phyloP scores from a whole-genome alignment of 2,329 filamentous ascomycete genomes.

The Phialophora expanda region DNA sequence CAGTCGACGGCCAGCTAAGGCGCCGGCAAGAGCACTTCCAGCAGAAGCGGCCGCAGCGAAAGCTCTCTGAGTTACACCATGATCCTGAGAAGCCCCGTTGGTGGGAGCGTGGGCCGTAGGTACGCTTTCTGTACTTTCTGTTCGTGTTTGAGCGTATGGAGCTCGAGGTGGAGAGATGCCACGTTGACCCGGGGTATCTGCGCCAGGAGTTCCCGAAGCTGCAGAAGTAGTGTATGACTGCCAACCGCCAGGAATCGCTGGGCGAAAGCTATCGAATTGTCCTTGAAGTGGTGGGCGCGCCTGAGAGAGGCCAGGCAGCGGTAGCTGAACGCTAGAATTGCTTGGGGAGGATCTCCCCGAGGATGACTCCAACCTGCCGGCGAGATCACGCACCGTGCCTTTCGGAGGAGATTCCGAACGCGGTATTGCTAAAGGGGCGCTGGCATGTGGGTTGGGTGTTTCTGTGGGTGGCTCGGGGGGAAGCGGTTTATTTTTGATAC shows the following conservation, averaged over 20 bases:
- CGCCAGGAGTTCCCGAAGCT: constrained; percentile 19
- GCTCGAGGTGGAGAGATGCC: constrained; percentile 12
- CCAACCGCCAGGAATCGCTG: constrained; percentile 60
- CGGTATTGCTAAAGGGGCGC: constrained; percentile 33
- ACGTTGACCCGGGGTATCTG: constrained; percentile 15
- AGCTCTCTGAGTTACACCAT: constrained; percentile 37
- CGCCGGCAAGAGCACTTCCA: constrained; percentile 55
- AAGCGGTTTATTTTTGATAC: constrained; percentile 18
- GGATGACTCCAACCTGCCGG: constrained; percentile 55
- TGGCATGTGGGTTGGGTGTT: constrained; percentile 28
- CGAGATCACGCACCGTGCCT: constrained; percentile 58
- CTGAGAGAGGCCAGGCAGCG: constrained; percentile 14
- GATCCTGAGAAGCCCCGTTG: constrained; percentile 12
- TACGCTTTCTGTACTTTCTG: constrained; percentile 36
- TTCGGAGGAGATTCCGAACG: constrained; percentile 55
- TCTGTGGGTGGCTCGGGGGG: constrained; percentile 45
- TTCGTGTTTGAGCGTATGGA: constrained; percentile 13
- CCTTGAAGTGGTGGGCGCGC: constrained; percentile 32
- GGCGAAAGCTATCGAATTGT: constrained; percentile 54
- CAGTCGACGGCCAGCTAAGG: constrained; percentile 47
- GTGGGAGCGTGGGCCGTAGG: constrained; percentile 35
- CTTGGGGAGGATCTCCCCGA: constrained; percentile 37
- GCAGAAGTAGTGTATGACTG: constrained; percentile 52
- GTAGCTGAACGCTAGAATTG: constrained; percentile 7
- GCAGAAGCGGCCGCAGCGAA: constrained; percentile 54